phyloP scores from a whole-genome alignment of 2,329 filamentous ascomycete genomes.

The Aspergillus unguis region DNA sequence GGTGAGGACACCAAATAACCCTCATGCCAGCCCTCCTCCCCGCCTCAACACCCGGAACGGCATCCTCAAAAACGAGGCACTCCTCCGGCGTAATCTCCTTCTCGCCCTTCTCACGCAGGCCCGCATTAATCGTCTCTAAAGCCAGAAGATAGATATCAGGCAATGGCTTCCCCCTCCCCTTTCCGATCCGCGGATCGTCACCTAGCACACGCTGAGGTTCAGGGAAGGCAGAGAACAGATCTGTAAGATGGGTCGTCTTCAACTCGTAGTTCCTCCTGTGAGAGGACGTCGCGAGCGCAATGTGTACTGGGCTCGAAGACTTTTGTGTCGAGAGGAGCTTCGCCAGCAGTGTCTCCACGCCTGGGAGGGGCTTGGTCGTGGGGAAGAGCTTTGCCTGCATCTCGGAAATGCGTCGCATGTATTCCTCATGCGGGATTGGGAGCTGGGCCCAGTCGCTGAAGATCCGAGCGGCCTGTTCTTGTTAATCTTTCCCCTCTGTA shows the following conservation, averaged over 20 bases:
- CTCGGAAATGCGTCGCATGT: slow-evolving; percentile 55
- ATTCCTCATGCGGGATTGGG: slow-evolving; percentile 70
- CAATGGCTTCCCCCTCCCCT: slow-evolving; percentile 85
- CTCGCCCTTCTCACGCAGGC: slow-evolving; percentile 55
- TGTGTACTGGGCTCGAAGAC: slow-evolving; percentile 56
- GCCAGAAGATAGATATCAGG: slow-evolving; percentile 94
- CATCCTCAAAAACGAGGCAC: slow-evolving; percentile 95
- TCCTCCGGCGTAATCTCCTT: slow-evolving; percentile 72
- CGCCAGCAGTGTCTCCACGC: slow-evolving; percentile 66
- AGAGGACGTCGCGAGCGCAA: slow-evolving; percentile 83
- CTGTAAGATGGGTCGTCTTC: slow-evolving; percentile 62
- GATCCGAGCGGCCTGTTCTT: slow-evolving; percentile 53
- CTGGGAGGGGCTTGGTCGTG: slow-evolving; percentile 70
- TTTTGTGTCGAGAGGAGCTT: slow-evolving; percentile 33
- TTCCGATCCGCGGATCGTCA: slow-evolving; percentile 73
- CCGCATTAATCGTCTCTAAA: slow-evolving; percentile 76
- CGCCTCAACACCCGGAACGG: slow-evolving; percentile 86
- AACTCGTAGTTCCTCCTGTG: slow-evolving; percentile 68
- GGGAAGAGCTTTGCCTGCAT: slow-evolving; percentile 74
- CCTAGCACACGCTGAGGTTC: slow-evolving; percentile 72
- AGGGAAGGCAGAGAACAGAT: slow-evolving; percentile 60
- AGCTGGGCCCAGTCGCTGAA: slow-evolving; percentile 82
- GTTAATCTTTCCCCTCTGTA: too few species aligned
- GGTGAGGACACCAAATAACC: slow-evolving; percentile 87
- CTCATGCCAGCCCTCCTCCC: slow-evolving; percentile 91